Percentiles rank a stretch among this genome's conserved stretches.
Evolutionary conservation across 108 stramenopile genomes (phyloP).

Genomic region (Nitzschia palea): DNA sequence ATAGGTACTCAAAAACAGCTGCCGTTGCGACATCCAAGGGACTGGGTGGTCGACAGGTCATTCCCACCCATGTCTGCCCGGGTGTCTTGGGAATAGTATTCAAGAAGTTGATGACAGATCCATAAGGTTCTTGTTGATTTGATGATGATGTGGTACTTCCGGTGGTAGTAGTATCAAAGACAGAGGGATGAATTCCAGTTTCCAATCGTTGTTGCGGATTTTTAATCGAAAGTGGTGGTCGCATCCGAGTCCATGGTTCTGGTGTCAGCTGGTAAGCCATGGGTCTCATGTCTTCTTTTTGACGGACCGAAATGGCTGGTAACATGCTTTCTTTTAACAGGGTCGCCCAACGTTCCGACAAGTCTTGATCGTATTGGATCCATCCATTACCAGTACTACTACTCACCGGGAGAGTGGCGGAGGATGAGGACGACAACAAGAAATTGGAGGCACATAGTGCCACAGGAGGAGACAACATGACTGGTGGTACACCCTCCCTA

Average conservation of each 20-base stretch:
- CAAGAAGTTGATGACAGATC: background rate
- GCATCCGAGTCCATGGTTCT: slow-evolving; percentile 67
- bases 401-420: slow-evolving; percentile 1
- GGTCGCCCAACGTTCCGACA: slow-evolving; percentile 63
- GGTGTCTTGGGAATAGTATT: background rate
- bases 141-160: background rate
- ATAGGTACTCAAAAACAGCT: slow-evolving; percentile 52
- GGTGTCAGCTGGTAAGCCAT: slow-evolving; percentile 77
- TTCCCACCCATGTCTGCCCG: background rate
- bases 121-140: background rate
- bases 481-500: slow-evolving; percentile 51
- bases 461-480: slow-evolving; percentile 60
- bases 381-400: background rate
- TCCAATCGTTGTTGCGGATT: background rate
- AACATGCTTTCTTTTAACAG: slow-evolving; percentile 45
- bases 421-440: background rate
- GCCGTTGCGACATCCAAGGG: slow-evolving; percentile 26
- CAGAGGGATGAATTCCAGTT: background rate
- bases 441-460: slow-evolving; percentile 34
- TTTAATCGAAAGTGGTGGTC: slow-evolving; percentile 39
- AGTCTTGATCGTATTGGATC: slow-evolving; percentile 37
- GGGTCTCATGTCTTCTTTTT: slow-evolving; percentile 64
- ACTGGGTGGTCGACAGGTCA: slow-evolving; percentile 18
- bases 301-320: slow-evolving; percentile 53
- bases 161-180: background rate